Percentiles rank a stretch among this genome's conserved stretches.
phyloP scores from a whole-genome alignment of 306 rosid genomes.

The Fragaria nilgerrensis region DNA sequence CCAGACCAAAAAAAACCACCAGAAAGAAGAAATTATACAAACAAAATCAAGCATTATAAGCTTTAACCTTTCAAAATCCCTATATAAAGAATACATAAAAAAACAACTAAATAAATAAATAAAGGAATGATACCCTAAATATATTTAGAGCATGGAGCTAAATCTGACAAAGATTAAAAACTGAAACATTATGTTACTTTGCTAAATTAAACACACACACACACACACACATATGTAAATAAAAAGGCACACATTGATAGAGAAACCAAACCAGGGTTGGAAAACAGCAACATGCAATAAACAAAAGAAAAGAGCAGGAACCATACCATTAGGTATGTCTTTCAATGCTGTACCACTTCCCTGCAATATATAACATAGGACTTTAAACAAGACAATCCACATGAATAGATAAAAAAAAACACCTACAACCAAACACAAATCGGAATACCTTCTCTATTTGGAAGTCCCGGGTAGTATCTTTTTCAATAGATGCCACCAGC shows the following conservation, averaged over 20 bases:
- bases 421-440: constrained; percentile 7
- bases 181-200: not conserved
- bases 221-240: no score
- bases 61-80: not conserved
- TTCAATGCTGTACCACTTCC: constrained; percentile 86
- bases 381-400: constrained; percentile 22
- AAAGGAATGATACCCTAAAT: not conserved
- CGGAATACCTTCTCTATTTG: constrained; percentile 72
- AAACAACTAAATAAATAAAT: not conserved
- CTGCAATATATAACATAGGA: constrained; percentile 50
- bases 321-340: constrained; percentile 93
- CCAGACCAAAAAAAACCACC: not conserved
- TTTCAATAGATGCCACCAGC: constrained; percentile 83
- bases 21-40: not conserved
- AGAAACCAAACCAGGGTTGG: constrained; percentile 1
- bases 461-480: constrained; percentile 66
- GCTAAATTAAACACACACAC: not conserved
- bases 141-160: not conserved
- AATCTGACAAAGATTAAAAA: not conserved
- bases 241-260: not conserved
- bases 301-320: constrained; percentile 14
- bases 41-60: not conserved
- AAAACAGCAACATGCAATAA: constrained; percentile 15
- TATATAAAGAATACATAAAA: not conserved
- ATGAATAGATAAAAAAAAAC: constrained; percentile 10